These are phyloP conservation scores for Kurtzmaniella fragi DNA, from an alignment of 805 yeast genomes.

Conservation along the genomic window DNA sequence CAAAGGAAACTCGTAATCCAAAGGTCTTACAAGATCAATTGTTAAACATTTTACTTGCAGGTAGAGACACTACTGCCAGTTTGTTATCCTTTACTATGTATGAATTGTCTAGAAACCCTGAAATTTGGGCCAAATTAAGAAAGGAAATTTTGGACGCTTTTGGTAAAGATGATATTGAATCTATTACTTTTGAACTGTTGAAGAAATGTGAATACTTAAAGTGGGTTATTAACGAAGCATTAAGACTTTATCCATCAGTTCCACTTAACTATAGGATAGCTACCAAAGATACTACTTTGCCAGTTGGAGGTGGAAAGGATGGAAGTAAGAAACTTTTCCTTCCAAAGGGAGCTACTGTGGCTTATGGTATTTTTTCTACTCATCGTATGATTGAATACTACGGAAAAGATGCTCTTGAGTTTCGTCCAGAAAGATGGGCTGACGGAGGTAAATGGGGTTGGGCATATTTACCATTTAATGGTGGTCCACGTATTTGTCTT, in stretches of 20 bases:
- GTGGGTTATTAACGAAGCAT: slow-evolving; percentile 23
- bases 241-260: slow-evolving; percentile 31
- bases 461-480: slow-evolving; percentile 50
- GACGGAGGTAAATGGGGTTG: slow-evolving; percentile 34
- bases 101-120: slow-evolving; percentile 29
- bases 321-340: slow-evolving; percentile 32
- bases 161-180: slow-evolving; percentile 18
- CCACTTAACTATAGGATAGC: slow-evolving; percentile 29
- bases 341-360: slow-evolving; percentile 38
- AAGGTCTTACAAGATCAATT: slow-evolving; percentile 32
- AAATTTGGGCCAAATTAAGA: slow-evolving; percentile 22
- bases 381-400: slow-evolving; percentile 37
- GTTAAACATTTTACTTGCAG: slow-evolving; percentile 35
- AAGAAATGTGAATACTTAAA: slow-evolving; percentile 29
- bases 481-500: slow-evolving; percentile 52
- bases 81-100: slow-evolving; percentile 23
- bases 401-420: slow-evolving; percentile 42
- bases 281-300: slow-evolving; percentile 27
- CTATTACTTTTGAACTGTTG: slow-evolving; percentile 27
- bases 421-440: slow-evolving; percentile 47
- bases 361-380: slow-evolving; percentile 34
- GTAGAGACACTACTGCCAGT: slow-evolving; percentile 33
- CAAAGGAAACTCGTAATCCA: slow-evolving; percentile 31
- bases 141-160: slow-evolving; percentile 20
- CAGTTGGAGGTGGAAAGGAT: slow-evolving; percentile 34